Conservation (phyloP, 495 filamentous ascomycete genomes). For the Lophiostoma macrostomum region DNA sequence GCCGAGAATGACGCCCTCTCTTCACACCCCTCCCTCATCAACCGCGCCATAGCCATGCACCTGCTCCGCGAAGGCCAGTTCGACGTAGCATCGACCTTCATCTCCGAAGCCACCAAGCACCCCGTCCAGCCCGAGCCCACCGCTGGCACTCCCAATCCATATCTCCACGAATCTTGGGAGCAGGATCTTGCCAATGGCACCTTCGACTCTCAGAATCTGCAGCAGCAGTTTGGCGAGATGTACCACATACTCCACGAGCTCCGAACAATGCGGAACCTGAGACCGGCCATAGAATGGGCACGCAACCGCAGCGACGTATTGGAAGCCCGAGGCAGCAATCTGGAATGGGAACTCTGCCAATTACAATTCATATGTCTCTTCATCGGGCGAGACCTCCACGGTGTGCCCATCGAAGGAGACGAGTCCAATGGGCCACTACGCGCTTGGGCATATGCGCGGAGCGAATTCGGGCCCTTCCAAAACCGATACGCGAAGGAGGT, state of each 20-base stretch:
- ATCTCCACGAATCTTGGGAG: conserved; percentile 23
- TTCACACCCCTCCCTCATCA: conserved; percentile 70
- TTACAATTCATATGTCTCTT: conserved; percentile 86
- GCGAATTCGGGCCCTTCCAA: conserved; percentile 64
- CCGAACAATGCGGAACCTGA: conserved; percentile 63
- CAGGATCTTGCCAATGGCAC: conserved; percentile 31
- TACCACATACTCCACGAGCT: conserved; percentile 82
- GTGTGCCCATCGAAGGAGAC: conserved; percentile 25
- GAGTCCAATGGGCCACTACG: conserved; percentile 45
- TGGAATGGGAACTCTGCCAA: conserved; percentile 89
- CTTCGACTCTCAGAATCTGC: conserved; percentile 49
- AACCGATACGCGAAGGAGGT: conserved; percentile 70
- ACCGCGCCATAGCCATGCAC: conserved; percentile 94
- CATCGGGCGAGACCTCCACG: conserved; percentile 43
- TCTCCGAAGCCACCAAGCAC: conserved; percentile 57
- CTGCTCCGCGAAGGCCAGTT: conserved; percentile 93
- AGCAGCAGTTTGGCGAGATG: conserved; percentile 79
- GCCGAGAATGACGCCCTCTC: conserved; percentile 80
- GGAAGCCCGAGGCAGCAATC: conserved; percentile 79
- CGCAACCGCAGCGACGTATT: conserved; percentile 63
- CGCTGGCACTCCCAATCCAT: conserved; percentile 26
- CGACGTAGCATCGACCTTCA: conserved; percentile 75
- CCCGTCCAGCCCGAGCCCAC: conserved; percentile 31
- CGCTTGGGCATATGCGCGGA: conserved; percentile 71
- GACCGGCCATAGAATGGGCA: conserved; percentile 85